phyloP scores from a whole-genome alignment of 495 filamentous ascomycete genomes.

The Penicillium macrosclerotiorum region DNA sequence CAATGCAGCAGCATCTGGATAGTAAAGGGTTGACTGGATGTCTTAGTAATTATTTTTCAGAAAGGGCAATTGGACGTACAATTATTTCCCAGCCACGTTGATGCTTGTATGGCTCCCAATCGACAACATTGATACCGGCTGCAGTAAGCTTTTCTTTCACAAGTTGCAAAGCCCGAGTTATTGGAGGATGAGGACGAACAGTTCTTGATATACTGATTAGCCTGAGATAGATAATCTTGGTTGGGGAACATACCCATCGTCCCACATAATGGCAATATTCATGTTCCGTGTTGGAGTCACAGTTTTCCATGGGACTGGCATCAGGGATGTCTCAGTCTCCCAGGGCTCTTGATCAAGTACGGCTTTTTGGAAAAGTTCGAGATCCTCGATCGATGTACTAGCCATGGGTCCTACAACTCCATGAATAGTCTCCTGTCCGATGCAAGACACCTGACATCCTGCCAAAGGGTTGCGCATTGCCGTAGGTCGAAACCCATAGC shows the following conservation, averaged over 20 bases:
- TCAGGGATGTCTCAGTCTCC: slow-evolving; percentile 55
- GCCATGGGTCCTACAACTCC: slow-evolving; percentile 61
- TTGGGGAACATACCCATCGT: slow-evolving; percentile 50
- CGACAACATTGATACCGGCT: slow-evolving; percentile 55
- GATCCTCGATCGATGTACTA: slow-evolving; percentile 57
- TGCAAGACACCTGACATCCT: slow-evolving; percentile 44
- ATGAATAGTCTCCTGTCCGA: slow-evolving; percentile 58
- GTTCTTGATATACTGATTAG: slow-evolving; percentile 3
- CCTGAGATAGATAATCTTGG: not conserved
- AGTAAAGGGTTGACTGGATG: slow-evolving; percentile 49
- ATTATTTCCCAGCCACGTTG: slow-evolving; percentile 59
- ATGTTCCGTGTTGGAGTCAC: slow-evolving; percentile 43
- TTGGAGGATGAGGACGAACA: slow-evolving; percentile 65
- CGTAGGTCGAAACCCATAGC: slow-evolving; percentile 58
- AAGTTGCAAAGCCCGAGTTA: slow-evolving; percentile 56
- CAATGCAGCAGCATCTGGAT: slow-evolving; percentile 49
- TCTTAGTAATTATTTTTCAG: not conserved
- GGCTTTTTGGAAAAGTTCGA: slow-evolving; percentile 62
- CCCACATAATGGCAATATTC: slow-evolving; percentile 66
- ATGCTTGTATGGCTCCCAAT: slow-evolving; percentile 66
- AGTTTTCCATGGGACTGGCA: slow-evolving; percentile 59
- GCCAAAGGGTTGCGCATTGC: slow-evolving; percentile 50
- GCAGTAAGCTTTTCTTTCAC: slow-evolving; percentile 53
- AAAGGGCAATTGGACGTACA: slow-evolving; percentile 21
- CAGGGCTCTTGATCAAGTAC: slow-evolving; percentile 60